A percentile compares a stretch with the other conserved stretches of the same genome.
phyloP scores from a whole-genome alignment of 2,329 filamentous ascomycete genomes.

The Diaporthe destruens region DNA sequence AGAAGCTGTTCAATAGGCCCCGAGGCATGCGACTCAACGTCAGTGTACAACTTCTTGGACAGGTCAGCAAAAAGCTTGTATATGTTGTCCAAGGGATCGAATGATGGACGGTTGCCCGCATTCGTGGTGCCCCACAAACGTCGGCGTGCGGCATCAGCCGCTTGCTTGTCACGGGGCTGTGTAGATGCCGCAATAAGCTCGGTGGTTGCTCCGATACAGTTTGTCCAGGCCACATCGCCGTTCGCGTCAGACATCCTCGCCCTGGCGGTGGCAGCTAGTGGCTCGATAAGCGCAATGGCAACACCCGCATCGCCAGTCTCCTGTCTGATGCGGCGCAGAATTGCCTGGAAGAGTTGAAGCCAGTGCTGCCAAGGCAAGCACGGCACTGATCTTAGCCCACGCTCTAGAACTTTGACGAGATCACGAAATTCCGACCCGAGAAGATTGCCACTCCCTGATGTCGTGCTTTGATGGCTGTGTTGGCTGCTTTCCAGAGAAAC shows the following conservation, averaged over 20 bases:
- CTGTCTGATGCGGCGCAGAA: conserved; percentile 68
- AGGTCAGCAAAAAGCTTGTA: conserved; percentile 70
- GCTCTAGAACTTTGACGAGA: conserved; percentile 74
- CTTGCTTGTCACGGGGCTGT: conserved; percentile 71
- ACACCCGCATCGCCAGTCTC: conserved; percentile 77
- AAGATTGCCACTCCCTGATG: conserved; percentile 58
- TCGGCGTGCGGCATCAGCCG: conserved; percentile 74
- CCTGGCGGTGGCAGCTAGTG: conserved; percentile 70
- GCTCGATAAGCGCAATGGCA: conserved; percentile 77
- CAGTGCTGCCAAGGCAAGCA: conserved; percentile 62
- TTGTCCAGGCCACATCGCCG: conserved; percentile 44
- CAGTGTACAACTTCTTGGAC: conserved; percentile 65
- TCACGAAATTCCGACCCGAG: conserved; percentile 78
- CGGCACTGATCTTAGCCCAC: conserved; percentile 66
- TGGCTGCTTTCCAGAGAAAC: conserved; percentile 57
- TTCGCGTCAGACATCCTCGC: conserved; percentile 49
- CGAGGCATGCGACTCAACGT: conserved; percentile 52
- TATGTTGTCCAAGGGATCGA: conserved; percentile 75
- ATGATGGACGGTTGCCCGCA: conserved; percentile 56
- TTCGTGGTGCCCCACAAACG: conserved; percentile 73
- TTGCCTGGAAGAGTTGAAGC: conserved; percentile 67
- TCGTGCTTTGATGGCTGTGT: conserved; percentile 54
- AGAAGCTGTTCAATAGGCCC: conserved; percentile 59
- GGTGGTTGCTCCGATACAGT: conserved; percentile 52
- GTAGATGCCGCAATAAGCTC: conserved; percentile 61